Evolutionary conservation across 2,329 filamentous ascomycete species (phyloP).

Genomic region (Trichophyton benhamiae): DNA sequence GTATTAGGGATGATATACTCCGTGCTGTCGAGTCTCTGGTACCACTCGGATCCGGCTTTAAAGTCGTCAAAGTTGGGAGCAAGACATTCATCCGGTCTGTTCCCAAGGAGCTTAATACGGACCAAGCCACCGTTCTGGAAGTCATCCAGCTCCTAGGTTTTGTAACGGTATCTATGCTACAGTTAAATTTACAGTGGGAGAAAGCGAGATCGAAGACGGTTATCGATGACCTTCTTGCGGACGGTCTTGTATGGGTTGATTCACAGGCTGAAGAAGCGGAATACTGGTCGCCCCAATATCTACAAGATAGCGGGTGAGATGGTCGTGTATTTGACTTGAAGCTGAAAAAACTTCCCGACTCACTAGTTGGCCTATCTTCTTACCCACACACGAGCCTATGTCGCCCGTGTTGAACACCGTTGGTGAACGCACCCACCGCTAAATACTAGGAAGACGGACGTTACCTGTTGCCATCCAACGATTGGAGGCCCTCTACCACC

Average conservation of each 20-base stretch:
- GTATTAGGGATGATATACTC: constrained; percentile 65
- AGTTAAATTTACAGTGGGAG: constrained; percentile 77
- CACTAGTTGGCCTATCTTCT: neutral
- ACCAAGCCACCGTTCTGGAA: constrained; percentile 86
- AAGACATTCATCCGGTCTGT: constrained; percentile 83
- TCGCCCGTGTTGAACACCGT: too few relatives aligned
- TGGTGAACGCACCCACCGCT: too few relatives aligned
- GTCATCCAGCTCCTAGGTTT: constrained; percentile 81
- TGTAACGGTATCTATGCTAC: constrained; percentile 79
- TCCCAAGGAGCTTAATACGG: constrained; percentile 86
- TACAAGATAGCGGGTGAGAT: constrained; percentile 30
- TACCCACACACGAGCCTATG: neutral
- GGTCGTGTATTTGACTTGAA: neutral
- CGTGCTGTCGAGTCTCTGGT: constrained; percentile 76
- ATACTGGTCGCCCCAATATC: constrained; percentile 58
- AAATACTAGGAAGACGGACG: too few relatives aligned
- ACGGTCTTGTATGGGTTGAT: constrained; percentile 91
- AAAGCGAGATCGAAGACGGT: constrained; percentile 74
- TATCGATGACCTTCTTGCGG: constrained; percentile 75
- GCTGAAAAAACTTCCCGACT: neutral
- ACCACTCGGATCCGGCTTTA: constrained; percentile 79
- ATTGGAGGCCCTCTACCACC: too few relatives aligned
- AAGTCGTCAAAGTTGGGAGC: constrained; percentile 68
- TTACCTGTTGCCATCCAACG: too few relatives aligned
- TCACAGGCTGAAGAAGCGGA: constrained; percentile 74